These are phyloP conservation scores for Aphanomyces cochlioides DNA, from an alignment of 352 stramenopile genomes.

Conservation along the genomic window DNA sequence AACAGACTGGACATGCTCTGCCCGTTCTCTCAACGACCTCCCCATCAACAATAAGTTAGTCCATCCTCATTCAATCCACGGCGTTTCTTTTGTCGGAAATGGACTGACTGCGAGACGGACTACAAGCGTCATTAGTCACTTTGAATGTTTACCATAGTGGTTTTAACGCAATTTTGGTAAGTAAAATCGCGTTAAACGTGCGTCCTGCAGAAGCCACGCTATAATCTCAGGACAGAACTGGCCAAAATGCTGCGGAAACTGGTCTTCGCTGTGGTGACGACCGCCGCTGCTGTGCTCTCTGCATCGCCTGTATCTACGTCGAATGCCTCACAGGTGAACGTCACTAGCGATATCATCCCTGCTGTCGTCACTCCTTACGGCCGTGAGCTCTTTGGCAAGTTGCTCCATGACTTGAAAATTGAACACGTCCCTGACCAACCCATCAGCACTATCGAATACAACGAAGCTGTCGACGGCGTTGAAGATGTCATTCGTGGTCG, in stretches of 20 bases:
- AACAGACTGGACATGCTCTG: no score
- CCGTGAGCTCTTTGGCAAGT: slow-evolving; percentile 14
- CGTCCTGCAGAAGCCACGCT: no score
- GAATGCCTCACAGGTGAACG: not conserved
- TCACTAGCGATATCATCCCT: not conserved
- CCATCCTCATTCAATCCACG: no score
- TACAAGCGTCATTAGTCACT: no score
- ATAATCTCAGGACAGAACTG: no score
- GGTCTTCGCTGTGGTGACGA: not conserved
- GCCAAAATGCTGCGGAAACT: not conserved
- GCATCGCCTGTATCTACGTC: not conserved
- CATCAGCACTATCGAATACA: slow-evolving; percentile 18
- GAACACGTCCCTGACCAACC: not conserved
- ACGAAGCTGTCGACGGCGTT: slow-evolving; percentile 14
- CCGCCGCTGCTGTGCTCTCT: not conserved
- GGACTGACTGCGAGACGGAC: no score
- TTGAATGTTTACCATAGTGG: no score
- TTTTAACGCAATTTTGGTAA: no score
- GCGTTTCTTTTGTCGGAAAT: no score
- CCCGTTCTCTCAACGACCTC: no score
- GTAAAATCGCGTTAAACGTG: no score
- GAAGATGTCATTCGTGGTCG: slow-evolving; percentile 15
- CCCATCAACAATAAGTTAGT: no score
- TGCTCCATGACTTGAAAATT: slow-evolving; percentile 8
- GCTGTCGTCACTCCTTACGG: not conserved